Evolutionary conservation across 2,329 filamentous ascomycete genomes (phyloP), one percentile per base, ranked within the genome.

Genomic region (Colletotrichum nymphaeae): DNA sequence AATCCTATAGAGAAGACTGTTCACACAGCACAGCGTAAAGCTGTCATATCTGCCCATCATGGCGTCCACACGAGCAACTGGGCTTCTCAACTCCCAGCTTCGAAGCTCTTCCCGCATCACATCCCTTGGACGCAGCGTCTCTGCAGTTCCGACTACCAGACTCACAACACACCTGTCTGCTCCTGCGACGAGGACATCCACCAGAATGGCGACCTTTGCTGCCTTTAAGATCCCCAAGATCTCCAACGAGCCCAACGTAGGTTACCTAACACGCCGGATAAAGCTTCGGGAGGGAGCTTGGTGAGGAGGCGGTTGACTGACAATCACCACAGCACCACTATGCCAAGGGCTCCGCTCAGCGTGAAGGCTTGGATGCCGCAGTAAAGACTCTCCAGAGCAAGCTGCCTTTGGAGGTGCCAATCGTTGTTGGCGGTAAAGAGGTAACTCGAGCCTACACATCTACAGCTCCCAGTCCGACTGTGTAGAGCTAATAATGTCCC

Each of bases 191-290:
- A 81, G 79, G 37, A 82, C 79, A 8, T 75, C 70, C 32, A 68
- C 76, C 55, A 84, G 80, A 63, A 78, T 79, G 78, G 84, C 92
- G 70, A 93, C 91, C 8, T 87, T 97, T 76, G 95, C 95, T 63
- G 89, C 91, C 74, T 98, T 98, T 89, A 96, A 94, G 87, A 90
- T 95, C 64, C 97, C 97, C 63, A 92, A 92, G 75, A 91, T 98
- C 78, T 87, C 90, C 81, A 99, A 99, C 82, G 97, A 99, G 86
- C 95, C 95, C n/a, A 99, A 98, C 82, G 95, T 98, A 84, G 83
- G 94, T 88, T n/a, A 22, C 37, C 94, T 88, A 14, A n/a, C 37
- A 53, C 73, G 65, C 49, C 8, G 14, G 69, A 68, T 63, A 56
- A 42, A 42, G 46, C 67, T 56, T 28, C 22, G 24, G 4, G 24